phyloP scores from a whole-genome alignment of 2,329 filamentous ascomycete genomes.

The Dactylellina cionopaga region DNA sequence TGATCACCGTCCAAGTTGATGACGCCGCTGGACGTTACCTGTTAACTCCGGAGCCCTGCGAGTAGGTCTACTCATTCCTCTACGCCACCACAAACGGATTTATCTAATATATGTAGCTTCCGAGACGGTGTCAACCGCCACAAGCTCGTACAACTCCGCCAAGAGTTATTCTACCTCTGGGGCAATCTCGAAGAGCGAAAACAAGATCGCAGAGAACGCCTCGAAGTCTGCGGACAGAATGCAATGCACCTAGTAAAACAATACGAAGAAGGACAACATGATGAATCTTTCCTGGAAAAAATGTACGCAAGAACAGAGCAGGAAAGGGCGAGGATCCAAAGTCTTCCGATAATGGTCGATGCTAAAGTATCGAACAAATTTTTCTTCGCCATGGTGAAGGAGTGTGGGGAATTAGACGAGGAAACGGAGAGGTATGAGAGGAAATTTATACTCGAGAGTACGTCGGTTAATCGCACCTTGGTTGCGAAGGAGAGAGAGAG shows the following conservation, averaged over 20 bases:
- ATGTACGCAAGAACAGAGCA: neutral
- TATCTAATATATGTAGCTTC: constrained; percentile 3
- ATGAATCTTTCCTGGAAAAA: constrained; percentile 16
- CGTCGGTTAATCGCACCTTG: constrained; percentile 15
- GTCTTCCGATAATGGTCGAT: constrained; percentile 16
- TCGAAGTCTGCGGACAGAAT: neutral
- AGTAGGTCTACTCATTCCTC: constrained; percentile 9
- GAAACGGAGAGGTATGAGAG: constrained; percentile 17
- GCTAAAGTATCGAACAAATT: constrained; percentile 25
- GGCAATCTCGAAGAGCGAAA: constrained; percentile 43
- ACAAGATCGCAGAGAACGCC: constrained; percentile 16
- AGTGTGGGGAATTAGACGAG: constrained; percentile 25
- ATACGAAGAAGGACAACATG: neutral
- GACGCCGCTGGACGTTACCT: constrained; percentile 32
- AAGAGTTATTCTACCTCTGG: constrained; percentile 41
- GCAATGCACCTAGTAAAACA: neutral
- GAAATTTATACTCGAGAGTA: constrained; percentile 37
- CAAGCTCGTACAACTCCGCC: constrained; percentile 8
- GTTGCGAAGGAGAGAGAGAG: constrained; percentile 13
- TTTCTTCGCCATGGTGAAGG: constrained; percentile 37
- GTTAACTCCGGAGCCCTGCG: constrained; percentile 28
- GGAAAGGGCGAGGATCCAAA: constrained; percentile 1
- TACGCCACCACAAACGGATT: neutral
- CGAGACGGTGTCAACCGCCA: constrained; percentile 1
- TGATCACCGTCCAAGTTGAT: constrained; percentile 42